Base-by-base conservation (phyloP, 1,139 yeast species). In the Yamadazyma triangularis region DNA sequence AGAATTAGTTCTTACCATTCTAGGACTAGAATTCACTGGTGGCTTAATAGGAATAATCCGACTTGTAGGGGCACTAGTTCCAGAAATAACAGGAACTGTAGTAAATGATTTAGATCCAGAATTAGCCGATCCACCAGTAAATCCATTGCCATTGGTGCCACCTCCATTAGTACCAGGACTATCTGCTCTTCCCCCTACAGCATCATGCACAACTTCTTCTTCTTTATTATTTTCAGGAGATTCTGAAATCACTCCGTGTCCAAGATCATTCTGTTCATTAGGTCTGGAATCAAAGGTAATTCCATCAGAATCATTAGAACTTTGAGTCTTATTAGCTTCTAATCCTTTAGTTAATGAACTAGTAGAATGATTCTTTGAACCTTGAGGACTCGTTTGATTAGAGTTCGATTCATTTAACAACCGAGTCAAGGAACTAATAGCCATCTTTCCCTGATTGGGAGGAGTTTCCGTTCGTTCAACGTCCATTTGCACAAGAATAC, bases 1-100 rank as follows among this genome's bases (percentile, higher is more conserved):
- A 15, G 73, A 69, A 35, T 69, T 67, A 28, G 70, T 65, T 23
- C 70, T 54, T 26, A 58, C 60, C 29, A 64, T 56, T 26, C 73
- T 53, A 4, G 74, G 76, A 37, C 66, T 57, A 7, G 58, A 47
- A 25, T 51, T 42, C 12, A 45, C 38, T 1, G 61, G 58, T 7
- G 58, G 56, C 14, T 54, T 50, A 27, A 52, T 51, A 4, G 61
- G 60, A 23, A 42, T 40, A 13, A 35, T 39, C 20, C 38, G 11
- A 19, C 27, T 31, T 18, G 20, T 18, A 7, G 20, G 20, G n/a
- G n/a, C n/a, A n/a, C n/a, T n/a, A n/a, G n/a, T n/a, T n/a, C 26
- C 8, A 11, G 13, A 8, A 13, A 9, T 11, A 6, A 9, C 20
- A 4, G n/a, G 13, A 13, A 11, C 27, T 9, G 23, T 23, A 13